A percentile compares a stretch with the other conserved stretches of the same genome.
phyloP scores from a whole-genome alignment of 805 yeast genomes.

The Yamadazyma akitaensis region DNA sequence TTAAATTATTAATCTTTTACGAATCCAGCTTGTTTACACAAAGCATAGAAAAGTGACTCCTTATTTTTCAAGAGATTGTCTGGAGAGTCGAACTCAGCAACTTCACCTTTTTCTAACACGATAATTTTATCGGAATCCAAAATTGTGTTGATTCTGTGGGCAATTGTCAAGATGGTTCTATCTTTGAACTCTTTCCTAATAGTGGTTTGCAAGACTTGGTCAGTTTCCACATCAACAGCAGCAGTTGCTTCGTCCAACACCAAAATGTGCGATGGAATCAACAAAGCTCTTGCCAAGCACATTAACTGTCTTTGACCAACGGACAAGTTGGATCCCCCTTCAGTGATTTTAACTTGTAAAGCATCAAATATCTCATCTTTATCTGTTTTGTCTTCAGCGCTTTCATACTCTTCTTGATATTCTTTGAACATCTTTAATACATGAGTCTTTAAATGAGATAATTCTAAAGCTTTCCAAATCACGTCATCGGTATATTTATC shows the following conservation, averaged over 20 bases:
- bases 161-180: slow-evolving; percentile 78
- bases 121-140: slow-evolving; percentile 77
- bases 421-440: slow-evolving; percentile 35
- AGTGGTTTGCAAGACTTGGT: slow-evolving; percentile 71
- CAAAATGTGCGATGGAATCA: slow-evolving; percentile 56
- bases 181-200: slow-evolving; percentile 71
- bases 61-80: slow-evolving; percentile 59
- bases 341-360: slow-evolving; percentile 35
- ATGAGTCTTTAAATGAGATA: slow-evolving; percentile 42
- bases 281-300: slow-evolving; percentile 77
- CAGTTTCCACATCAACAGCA: slow-evolving; percentile 85
- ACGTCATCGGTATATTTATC: slow-evolving; percentile 32
- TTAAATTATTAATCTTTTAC: slow-evolving; percentile 18
- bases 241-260: slow-evolving; percentile 87
- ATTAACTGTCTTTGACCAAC: slow-evolving; percentile 56
- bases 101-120: slow-evolving; percentile 71
- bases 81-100: slow-evolving; percentile 77
- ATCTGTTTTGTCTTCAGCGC: slow-evolving; percentile 16
- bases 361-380: slow-evolving; percentile 20
- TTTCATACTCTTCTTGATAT: slow-evolving; percentile 25
- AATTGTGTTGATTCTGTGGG: slow-evolving; percentile 80
- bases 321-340: slow-evolving; percentile 49
- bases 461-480: slow-evolving; percentile 41
- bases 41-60: slow-evolving; percentile 70
- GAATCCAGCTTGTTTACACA: slow-evolving; percentile 81